These are phyloP conservation scores for Aegilops speltoides DNA, from an alignment of 176 grass and related monocot genomes.

Conservation along the genomic window DNA sequence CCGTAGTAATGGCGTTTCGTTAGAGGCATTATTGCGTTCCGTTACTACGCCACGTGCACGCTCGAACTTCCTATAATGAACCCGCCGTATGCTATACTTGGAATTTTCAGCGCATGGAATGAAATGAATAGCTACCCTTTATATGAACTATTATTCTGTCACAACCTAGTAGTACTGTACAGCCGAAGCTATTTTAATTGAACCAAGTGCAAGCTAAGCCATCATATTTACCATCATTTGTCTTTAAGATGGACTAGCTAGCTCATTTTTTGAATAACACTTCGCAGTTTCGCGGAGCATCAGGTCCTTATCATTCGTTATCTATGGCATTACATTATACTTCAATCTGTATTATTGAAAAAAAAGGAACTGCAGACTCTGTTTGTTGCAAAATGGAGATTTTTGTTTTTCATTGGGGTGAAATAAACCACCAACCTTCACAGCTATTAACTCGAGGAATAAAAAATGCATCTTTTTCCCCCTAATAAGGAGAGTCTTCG, in stretches of 20 bases:
- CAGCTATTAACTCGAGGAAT: neutral
- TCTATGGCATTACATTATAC: neutral
- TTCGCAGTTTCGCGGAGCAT: neutral
- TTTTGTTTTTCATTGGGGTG: neutral
- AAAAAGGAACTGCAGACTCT: neutral
- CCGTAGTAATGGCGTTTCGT: neutral
- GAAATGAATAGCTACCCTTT: neutral
- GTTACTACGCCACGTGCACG: neutral
- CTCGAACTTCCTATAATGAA: neutral
- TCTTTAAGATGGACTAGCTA: neutral
- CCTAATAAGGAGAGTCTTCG: neutral
- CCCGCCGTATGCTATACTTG: neutral
- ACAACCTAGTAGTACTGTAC: neutral
- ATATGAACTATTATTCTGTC: neutral
- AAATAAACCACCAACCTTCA: neutral
- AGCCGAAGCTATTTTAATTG: neutral
- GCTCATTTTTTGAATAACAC: neutral
- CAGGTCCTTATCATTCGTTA: neutral
- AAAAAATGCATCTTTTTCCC: neutral
- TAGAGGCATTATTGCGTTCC: neutral
- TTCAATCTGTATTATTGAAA: neutral
- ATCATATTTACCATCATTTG: neutral
- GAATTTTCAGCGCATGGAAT: neutral
- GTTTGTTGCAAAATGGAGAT: neutral
- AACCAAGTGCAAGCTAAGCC: neutral